These are phyloP conservation scores for Thermoascus crustaceus DNA, from an alignment of 2,329 filamentous ascomycete genomes.

Conservation along the genomic window DNA sequence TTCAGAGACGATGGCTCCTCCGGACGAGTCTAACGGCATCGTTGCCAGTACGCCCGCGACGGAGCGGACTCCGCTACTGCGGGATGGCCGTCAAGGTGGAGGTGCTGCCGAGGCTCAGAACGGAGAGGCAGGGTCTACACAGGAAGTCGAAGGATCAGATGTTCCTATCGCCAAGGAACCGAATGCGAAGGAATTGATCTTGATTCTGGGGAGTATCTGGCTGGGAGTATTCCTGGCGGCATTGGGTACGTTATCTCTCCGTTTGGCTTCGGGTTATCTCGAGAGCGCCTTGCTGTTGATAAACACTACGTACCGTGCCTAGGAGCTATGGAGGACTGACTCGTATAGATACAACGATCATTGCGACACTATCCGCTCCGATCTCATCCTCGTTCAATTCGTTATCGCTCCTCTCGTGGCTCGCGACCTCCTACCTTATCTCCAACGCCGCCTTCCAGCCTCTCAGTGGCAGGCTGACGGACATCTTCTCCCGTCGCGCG, in stretches of 20 bases:
- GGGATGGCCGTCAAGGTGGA: constrained; percentile 9
- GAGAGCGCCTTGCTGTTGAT: no score
- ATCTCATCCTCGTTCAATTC: constrained; percentile 79
- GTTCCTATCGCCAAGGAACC: constrained; percentile 35
- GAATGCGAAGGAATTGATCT: constrained; percentile 38
- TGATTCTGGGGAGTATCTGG: constrained; percentile 45
- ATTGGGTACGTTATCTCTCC: constrained; percentile 32
- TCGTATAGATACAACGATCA: constrained; percentile 62
- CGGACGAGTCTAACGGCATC: neutral
- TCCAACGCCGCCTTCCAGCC: constrained; percentile 82
- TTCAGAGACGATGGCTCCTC: neutral
- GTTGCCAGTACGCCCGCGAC: neutral
- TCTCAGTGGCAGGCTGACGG: constrained; percentile 74
- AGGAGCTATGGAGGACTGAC: constrained; percentile 9
- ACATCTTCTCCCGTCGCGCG: constrained; percentile 74
- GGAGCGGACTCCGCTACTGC: constrained; percentile 12
- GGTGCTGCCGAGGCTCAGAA: constrained; percentile 1
- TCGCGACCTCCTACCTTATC: constrained; percentile 79
- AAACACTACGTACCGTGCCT: no score
- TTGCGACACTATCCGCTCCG: constrained; percentile 74
- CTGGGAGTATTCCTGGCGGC: constrained; percentile 49
- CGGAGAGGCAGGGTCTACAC: neutral
- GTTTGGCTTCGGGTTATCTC: no score
- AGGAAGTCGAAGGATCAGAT: no score
- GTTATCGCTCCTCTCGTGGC: constrained; percentile 74